Evolutionary conservation across 2,329 filamentous ascomycete genomes (phyloP).

Genomic region (Penicillium griseofulvum): DNA sequence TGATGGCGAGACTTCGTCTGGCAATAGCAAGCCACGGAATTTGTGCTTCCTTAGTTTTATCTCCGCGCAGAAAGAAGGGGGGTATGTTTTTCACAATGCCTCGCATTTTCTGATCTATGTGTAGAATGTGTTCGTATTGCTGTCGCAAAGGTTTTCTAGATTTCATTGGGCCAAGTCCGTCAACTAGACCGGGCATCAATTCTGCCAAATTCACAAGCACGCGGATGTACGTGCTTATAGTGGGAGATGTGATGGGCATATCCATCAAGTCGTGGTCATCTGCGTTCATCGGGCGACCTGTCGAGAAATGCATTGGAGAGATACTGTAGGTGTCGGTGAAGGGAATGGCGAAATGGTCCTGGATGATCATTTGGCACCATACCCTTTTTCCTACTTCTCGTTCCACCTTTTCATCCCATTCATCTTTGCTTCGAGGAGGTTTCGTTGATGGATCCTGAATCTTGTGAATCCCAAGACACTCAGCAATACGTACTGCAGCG

Average conservation of each 20-base stretch:
- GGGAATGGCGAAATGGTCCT: conserved; percentile 38
- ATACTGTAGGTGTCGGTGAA: conserved; percentile 42
- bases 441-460: conserved; percentile 19
- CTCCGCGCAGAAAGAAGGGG: conserved; percentile 28
- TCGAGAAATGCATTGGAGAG: conserved; percentile 37
- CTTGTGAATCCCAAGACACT: conserved; percentile 30
- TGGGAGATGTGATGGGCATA: conserved; percentile 18
- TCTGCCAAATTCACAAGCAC: conserved; percentile 33
- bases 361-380: conserved; percentile 41
- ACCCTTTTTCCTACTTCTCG: conserved; percentile 36
- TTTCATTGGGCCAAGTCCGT: conserved; percentile 35
- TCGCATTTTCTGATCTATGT: conserved; percentile 36
- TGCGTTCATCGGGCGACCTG: conserved; percentile 34
- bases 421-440: conserved; percentile 14
- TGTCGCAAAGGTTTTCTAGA: conserved; percentile 34
- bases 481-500: conserved; percentile 37
- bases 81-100: conserved; percentile 34
- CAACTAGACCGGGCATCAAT: conserved; percentile 36
- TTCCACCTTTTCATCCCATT: conserved; percentile 26
- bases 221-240: conserved; percentile 27
- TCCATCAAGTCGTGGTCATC: conserved; percentile 33
- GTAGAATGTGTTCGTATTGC: conserved; percentile 39
- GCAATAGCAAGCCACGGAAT: conserved; percentile 37
- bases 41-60: conserved; percentile 27
- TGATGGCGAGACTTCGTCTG: conserved; percentile 39